A percentile compares a stretch with the other conserved stretches of the same genome.
phyloP scores from a whole-genome alignment of 129 eudicot genomes.

The Apium graveolens region DNA sequence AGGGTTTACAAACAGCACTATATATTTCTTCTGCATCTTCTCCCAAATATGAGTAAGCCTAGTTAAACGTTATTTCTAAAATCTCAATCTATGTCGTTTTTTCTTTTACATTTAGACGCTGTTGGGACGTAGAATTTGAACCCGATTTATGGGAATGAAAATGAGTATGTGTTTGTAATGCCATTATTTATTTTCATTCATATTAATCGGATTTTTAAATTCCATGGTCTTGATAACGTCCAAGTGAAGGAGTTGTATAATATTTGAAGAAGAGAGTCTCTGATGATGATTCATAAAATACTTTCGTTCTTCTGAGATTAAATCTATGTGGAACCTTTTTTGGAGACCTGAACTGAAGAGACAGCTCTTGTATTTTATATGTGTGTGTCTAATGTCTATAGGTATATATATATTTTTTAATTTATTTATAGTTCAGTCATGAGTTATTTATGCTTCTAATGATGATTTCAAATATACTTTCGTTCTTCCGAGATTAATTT shows the following conservation, averaged over 20 bases:
- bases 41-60: neutral
- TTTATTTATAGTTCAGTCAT: no score
- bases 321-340: neutral
- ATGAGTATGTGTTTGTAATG: no score
- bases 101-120: no score
- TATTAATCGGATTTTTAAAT: no score
- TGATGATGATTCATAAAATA: neutral
- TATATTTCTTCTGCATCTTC: neutral
- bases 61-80: no score
- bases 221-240: no score
- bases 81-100: no score
- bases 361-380: neutral
- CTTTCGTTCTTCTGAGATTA: constrained; percentile 3
- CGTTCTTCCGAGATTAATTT: neutral
- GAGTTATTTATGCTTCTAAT: neutral
- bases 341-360: constrained; percentile 8
- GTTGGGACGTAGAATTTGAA: no score
- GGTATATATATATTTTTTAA: neutral
- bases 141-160: no score
- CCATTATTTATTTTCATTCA: no score
- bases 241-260: no score
- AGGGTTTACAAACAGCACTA: neutral
- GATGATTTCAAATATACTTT: constrained; percentile 2
- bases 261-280: neutral
- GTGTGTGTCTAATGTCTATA: neutral